These are phyloP conservation scores for Tetrahymena elliotti DNA, from an alignment of 73 alveolate species.

Conservation along the genomic window DNA sequence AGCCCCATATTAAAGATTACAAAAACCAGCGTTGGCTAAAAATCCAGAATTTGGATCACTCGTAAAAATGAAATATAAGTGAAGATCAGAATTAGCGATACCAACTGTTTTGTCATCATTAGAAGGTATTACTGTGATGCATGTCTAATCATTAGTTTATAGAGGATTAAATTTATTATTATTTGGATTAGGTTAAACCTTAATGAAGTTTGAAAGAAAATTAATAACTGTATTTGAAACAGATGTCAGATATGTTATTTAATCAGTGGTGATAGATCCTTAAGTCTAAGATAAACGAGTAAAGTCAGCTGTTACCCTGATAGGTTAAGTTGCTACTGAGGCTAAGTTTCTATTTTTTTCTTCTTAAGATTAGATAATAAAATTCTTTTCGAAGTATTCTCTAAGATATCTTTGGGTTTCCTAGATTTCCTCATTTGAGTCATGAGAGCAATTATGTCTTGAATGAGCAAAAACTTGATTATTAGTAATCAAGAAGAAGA, in stretches of 20 bases:
- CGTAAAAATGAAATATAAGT: not conserved
- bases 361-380: not conserved
- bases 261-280: not conserved
- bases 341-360: not conserved
- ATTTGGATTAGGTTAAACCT: not conserved
- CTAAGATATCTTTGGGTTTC: not conserved
- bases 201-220: not conserved
- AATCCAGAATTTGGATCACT: not conserved
- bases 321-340: not conserved
- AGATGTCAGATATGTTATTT: not conserved
- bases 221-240: not conserved
- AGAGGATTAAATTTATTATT: not conserved
- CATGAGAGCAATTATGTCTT: not conserved
- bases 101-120: not conserved
- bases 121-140: not conserved
- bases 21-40: not conserved
- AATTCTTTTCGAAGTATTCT: not conserved
- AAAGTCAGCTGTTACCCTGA: not conserved
- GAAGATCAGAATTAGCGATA: not conserved
- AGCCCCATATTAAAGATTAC: not conserved
- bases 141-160: not conserved
- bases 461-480: not conserved
- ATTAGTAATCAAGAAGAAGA: not conserved
- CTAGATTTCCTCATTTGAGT: not conserved
- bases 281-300: not conserved